These are phyloP conservation scores for Dendrobium nobile DNA, from an alignment of 106 monocot species.

Conservation along the genomic window DNA sequence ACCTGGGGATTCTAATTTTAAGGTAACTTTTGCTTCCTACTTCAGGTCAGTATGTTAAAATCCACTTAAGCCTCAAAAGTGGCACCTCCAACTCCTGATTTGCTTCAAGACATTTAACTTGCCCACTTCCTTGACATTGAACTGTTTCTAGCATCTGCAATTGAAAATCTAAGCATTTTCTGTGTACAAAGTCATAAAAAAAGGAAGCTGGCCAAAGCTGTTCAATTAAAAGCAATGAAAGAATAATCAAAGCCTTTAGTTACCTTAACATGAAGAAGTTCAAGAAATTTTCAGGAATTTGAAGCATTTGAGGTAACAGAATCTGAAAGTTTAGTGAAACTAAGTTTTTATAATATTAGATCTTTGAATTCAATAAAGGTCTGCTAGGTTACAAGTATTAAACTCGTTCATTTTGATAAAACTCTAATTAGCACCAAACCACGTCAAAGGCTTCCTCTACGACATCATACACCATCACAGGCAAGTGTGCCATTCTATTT, in stretches of 20 bases:
- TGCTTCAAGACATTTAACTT: neutral
- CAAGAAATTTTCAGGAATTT: neutral
- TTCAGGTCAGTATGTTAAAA: neutral
- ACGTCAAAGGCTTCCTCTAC: too few species aligned
- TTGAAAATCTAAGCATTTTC: neutral
- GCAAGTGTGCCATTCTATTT: too few species aligned
- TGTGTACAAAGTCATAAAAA: neutral
- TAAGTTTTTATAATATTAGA: neutral
- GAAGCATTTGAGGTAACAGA: neutral
- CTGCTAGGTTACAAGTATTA: too few species aligned
- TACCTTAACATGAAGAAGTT: neutral
- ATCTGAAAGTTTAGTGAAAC: neutral
- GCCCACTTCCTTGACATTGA: neutral
- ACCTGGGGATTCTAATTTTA: neutral
- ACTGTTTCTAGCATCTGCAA: neutral
- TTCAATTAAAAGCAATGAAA: neutral
- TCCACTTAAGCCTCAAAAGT: neutral
- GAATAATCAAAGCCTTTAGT: neutral
- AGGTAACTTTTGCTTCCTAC: neutral
- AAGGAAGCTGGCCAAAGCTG: neutral
- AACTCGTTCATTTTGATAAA: too few species aligned
- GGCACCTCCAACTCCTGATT: neutral
- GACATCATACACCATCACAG: too few species aligned
- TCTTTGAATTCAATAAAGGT: neutral
- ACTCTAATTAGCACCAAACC: too few species aligned